A percentile compares a stretch with the other conserved stretches of the same genome.
Evolutionary conservation across 2,329 filamentous ascomycete genomes (phyloP).

Genomic region (Albifimbria verrucaria): DNA sequence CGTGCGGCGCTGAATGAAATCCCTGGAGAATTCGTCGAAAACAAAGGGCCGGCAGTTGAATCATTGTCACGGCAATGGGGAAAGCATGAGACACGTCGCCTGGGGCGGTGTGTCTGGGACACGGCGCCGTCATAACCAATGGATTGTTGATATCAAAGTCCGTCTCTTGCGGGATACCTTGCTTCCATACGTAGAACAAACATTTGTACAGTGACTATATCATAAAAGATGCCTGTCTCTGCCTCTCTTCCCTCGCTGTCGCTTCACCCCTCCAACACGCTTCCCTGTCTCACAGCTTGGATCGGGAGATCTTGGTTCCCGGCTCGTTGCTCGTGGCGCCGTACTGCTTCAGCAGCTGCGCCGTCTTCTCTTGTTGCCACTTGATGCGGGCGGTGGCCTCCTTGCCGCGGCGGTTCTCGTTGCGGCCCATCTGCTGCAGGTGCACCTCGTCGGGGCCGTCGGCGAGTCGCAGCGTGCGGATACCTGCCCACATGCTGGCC

Average conservation of each 20-base stretch:
- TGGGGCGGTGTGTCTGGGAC: constrained; percentile 5
- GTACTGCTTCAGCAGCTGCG: constrained; percentile 62
- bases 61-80: constrained; percentile 19
- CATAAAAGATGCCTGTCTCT: not conserved
- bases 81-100: constrained; percentile 4
- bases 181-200: not conserved
- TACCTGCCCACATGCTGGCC: constrained; percentile 75
- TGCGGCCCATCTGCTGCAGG: constrained; percentile 73
- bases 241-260: not conserved
- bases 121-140: not conserved
- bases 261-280: not conserved
- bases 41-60: constrained; percentile 11
- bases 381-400: constrained; percentile 60
- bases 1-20: constrained; percentile 4
- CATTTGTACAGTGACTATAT: not conserved
- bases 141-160: constrained; percentile 1
- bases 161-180: too few species aligned
- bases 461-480: constrained; percentile 78
- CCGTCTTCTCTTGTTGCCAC: constrained; percentile 62
- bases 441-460: constrained; percentile 98
- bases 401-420: constrained; percentile 70
- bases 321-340: constrained; percentile 43
- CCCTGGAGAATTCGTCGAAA: not conserved
- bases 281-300: constrained; percentile 39
- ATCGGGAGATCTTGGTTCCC: constrained; percentile 47